phyloP scores from a whole-genome alignment of 257 asterid species.

The Cordia subcordata region DNA sequence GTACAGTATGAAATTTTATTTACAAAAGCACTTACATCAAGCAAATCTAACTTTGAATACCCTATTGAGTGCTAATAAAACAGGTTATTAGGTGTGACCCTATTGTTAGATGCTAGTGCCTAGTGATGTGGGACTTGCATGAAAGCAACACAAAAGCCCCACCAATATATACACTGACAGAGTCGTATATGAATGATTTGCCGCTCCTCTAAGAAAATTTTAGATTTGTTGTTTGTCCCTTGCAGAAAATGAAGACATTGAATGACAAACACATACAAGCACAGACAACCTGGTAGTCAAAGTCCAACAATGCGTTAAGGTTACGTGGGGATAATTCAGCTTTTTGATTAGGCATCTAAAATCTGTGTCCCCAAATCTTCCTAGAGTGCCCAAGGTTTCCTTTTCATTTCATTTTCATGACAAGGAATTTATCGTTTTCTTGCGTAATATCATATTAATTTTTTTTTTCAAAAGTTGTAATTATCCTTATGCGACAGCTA shows the following conservation, averaged over 20 bases:
- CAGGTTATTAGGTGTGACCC: slow-evolving; percentile 3
- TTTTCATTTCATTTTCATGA: too few relatives aligned
- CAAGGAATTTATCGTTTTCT: too few relatives aligned
- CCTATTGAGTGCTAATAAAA: background rate
- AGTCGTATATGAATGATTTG: background rate
- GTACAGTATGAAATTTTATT: too few relatives aligned
- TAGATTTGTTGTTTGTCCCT: slow-evolving; percentile 8
- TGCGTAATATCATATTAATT: too few relatives aligned
- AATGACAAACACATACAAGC: background rate
- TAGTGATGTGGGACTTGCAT: background rate
- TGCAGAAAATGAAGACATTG: background rate
- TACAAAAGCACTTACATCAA: too few relatives aligned
- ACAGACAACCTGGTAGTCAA: slow-evolving; percentile 2
- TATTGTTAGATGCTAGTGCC: background rate
- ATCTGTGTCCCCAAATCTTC: slow-evolving; percentile 12
- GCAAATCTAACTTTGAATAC: too few relatives aligned
- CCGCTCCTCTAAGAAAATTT: background rate
- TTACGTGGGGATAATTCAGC: slow-evolving; percentile 14
- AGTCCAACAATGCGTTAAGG: slow-evolving; percentile 1
- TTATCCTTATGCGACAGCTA: too few relatives aligned
- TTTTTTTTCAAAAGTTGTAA: too few relatives aligned
- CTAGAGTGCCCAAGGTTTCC: background rate
- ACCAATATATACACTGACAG: background rate
- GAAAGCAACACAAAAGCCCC: slow-evolving; percentile 10
- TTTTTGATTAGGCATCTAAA: slow-evolving; percentile 22